phyloP scores from a whole-genome alignment of 169 alveolate species.

The Ichthyophthirius multifiliis region DNA sequence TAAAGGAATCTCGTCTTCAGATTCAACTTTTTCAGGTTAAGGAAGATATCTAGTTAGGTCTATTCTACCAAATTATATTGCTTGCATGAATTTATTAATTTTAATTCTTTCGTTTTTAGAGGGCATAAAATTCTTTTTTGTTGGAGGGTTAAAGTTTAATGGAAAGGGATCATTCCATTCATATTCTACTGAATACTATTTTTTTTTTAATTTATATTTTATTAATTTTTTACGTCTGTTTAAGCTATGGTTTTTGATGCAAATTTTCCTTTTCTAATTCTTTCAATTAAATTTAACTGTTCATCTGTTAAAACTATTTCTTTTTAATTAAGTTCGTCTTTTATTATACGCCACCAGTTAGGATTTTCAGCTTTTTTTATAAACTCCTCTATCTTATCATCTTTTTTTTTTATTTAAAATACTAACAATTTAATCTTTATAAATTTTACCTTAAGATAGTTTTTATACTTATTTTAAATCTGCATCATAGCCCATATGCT shows the following conservation, averaged over 20 bases:
- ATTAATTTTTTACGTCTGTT: conserved; percentile 9
- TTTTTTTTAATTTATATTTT: conserved; percentile 7
- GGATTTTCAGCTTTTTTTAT: conserved; percentile 87
- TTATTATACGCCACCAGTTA: conserved; percentile 92
- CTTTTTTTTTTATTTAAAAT: background rate
- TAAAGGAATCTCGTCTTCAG: conserved; percentile 23
- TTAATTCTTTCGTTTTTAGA: conserved; percentile 90
- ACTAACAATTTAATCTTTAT: conserved; percentile 22
- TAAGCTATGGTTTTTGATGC: conserved; percentile 48
- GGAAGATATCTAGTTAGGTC: background rate
- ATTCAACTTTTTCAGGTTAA: conserved; percentile 30
- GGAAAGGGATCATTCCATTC: conserved; percentile 63
- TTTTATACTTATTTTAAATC: conserved; percentile 81
- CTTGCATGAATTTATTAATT: conserved; percentile 73
- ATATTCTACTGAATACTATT: conserved; percentile 52
- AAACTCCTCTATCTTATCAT: conserved; percentile 62
- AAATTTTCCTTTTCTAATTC: conserved; percentile 52
- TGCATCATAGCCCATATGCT: conserved; percentile 88
- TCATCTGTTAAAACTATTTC: conserved; percentile 87
- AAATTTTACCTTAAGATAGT: conserved; percentile 64
- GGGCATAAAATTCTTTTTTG: conserved; percentile 87
- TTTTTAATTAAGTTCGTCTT: conserved; percentile 88
- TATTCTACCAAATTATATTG: conserved; percentile 32
- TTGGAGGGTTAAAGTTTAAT: conserved; percentile 76
- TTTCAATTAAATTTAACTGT: conserved; percentile 58